A percentile compares a stretch with the other conserved stretches of the same genome.
Evolutionary conservation across 768 basidiomycete genomes (phyloP).

Genomic region (Strobilomyces confusus): DNA sequence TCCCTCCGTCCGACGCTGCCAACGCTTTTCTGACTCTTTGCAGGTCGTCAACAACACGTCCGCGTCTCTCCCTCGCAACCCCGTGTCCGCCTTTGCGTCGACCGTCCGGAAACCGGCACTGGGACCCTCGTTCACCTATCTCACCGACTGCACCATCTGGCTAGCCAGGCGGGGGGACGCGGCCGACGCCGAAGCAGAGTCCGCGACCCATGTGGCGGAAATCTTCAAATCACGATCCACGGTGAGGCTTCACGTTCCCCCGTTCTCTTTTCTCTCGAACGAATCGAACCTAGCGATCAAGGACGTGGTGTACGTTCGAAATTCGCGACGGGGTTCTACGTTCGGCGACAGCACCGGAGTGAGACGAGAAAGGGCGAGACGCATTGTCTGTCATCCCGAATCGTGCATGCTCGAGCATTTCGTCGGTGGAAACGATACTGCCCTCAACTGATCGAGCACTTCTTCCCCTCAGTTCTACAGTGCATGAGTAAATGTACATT

Average conservation of each 20-base stretch:
- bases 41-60: constrained; percentile 65
- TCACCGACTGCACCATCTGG: constrained; percentile 77
- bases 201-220: constrained; percentile 34
- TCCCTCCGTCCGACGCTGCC: background rate
- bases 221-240: constrained; percentile 42
- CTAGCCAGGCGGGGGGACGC: constrained; percentile 34
- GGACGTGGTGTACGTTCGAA: constrained; percentile 38
- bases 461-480: background rate
- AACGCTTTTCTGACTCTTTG: background rate
- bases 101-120: constrained; percentile 62
- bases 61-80: constrained; percentile 28
- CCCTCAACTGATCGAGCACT: too few species aligned
- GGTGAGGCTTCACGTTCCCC: constrained; percentile 22
- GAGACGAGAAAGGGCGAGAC: background rate
- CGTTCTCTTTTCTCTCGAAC: background rate
- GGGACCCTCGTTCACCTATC: constrained; percentile 69
- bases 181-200: constrained; percentile 14
- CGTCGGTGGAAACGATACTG: too few species aligned
- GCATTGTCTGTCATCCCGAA: background rate
- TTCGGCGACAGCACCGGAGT: constrained; percentile 3
- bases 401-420: background rate
- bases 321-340: constrained; percentile 32
- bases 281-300: constrained; percentile 31
- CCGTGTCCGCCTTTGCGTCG: constrained; percentile 32
- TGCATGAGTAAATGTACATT: background rate